A percentile compares a stretch with the other conserved stretches of the same genome.
phyloP scores from a whole-genome alignment of 1,139 yeast genomes.

The Geotrichum histeridarum region DNA sequence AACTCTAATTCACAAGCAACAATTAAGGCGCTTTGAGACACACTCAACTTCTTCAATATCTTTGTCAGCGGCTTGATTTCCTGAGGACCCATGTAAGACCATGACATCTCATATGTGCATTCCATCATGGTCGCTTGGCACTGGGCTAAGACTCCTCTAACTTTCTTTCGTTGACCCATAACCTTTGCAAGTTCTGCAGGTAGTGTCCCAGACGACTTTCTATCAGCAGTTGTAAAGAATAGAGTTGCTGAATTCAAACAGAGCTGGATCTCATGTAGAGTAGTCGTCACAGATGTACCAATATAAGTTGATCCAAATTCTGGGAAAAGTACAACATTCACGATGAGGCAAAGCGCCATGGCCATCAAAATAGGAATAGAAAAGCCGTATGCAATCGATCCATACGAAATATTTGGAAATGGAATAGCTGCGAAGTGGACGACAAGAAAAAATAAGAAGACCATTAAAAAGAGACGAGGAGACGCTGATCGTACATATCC shows the following conservation, averaged over 20 bases:
- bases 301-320: conserved; percentile 49
- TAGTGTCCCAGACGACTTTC: conserved; percentile 9
- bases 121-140: conserved; percentile 44
- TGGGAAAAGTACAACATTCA: conserved; percentile 44
- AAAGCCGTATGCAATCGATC: conserved; percentile 36
- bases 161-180: conserved; percentile 22
- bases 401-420: conserved; percentile 33
- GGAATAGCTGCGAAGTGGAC: conserved; percentile 47
- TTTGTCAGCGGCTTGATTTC: conserved; percentile 39
- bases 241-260: conserved; percentile 40
- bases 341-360: conserved; percentile 42
- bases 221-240: conserved; percentile 37
- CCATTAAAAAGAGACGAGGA: conserved; percentile 45
- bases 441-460: conserved; percentile 45
- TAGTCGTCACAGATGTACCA: conserved; percentile 42
- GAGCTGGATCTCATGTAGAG: conserved; percentile 41
- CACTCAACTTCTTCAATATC: conserved; percentile 35
- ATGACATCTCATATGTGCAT: conserved; percentile 46
- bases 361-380: conserved; percentile 45
- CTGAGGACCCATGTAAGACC: conserved; percentile 44
- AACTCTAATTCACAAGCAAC: conserved; percentile 48
- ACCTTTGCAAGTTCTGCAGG: conserved; percentile 21
- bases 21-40: conserved; percentile 41
- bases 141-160: conserved; percentile 37
- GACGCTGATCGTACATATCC: conserved; percentile 48